phyloP scores from a whole-genome alignment of 768 basidiomycete species.

The Brasilioporus rufonigricans region DNA sequence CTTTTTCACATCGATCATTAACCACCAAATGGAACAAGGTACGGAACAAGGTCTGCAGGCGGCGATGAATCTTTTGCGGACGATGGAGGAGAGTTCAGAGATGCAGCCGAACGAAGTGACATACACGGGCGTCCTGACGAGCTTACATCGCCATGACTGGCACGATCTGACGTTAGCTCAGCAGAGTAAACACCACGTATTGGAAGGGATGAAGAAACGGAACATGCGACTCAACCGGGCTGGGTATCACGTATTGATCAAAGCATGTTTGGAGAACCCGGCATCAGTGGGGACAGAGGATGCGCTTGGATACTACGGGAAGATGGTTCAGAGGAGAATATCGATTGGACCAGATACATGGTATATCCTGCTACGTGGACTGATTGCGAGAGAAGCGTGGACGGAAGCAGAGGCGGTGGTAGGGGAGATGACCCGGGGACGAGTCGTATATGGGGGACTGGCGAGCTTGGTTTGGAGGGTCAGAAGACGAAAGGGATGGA shows the following conservation, averaged over 20 bases:
- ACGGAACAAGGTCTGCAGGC: slow-evolving; percentile 52
- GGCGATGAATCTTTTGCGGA: slow-evolving; percentile 66
- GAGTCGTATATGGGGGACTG: slow-evolving; percentile 45
- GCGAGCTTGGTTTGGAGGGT: slow-evolving; percentile 50
- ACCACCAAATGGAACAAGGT: slow-evolving; percentile 61
- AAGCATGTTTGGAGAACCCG: slow-evolving; percentile 56
- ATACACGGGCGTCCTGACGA: slow-evolving; percentile 77
- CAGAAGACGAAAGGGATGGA: slow-evolving; percentile 38
- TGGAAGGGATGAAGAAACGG: slow-evolving; percentile 55
- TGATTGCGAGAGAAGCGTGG: slow-evolving; percentile 60
- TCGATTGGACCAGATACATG: slow-evolving; percentile 64
- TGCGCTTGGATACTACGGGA: slow-evolving; percentile 57
- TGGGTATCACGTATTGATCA: slow-evolving; percentile 77
- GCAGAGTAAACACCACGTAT: slow-evolving; percentile 48
- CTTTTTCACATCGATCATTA: slow-evolving; percentile 78
- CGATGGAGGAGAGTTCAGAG: slow-evolving; percentile 64
- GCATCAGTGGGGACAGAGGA: slow-evolving; percentile 48
- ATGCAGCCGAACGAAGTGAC: slow-evolving; percentile 71
- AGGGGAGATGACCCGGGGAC: slow-evolving; percentile 53
- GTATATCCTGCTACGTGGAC: slow-evolving; percentile 69
- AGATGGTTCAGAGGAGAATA: slow-evolving; percentile 53
- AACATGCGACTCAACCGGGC: slow-evolving; percentile 55
- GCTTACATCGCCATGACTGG: slow-evolving; percentile 62
- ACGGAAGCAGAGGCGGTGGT: slow-evolving; percentile 57
- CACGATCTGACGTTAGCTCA: slow-evolving; percentile 42